A percentile compares a stretch with the other conserved stretches of the same genome.
Evolutionary conservation across 2,329 filamentous ascomycete genomes (phyloP).

Genomic region (Microcyclospora pomicola): DNA sequence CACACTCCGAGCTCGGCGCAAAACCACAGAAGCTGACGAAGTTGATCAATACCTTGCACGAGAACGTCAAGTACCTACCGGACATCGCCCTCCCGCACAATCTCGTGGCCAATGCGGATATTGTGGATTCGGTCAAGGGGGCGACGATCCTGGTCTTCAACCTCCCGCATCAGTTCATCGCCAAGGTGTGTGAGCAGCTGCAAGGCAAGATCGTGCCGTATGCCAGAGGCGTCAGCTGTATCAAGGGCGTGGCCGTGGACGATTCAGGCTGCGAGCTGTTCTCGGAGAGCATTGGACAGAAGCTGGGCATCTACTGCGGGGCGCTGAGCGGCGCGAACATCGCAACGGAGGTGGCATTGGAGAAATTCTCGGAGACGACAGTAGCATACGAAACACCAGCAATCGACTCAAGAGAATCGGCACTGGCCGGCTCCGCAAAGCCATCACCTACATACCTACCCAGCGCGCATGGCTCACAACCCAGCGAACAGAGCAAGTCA

Average conservation of each 20-base stretch:
- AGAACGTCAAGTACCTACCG: conserved; percentile 98
- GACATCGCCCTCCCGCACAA: conserved; percentile 71
- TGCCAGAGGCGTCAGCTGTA: conserved; percentile 88
- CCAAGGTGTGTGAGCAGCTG: conserved; percentile 68
- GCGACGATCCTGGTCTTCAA: conserved; percentile 92
- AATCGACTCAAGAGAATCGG: conserved; percentile 69
- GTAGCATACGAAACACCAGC: conserved; percentile 88
- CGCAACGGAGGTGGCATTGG: conserved; percentile 80
- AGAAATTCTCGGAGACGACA: conserved; percentile 96
- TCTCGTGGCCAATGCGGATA: conserved; percentile 67
- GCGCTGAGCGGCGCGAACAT: conserved; percentile 94
- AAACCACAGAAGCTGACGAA: conserved; percentile 74
- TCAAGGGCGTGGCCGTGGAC: conserved; percentile 88
- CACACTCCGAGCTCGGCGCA: conserved; percentile 41
- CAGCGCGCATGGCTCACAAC: neutral
- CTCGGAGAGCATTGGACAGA: conserved; percentile 84
- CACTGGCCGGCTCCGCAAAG: conserved; percentile 40
- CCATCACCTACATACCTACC: conserved; percentile 28
- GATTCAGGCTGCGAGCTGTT: conserved; percentile 79
- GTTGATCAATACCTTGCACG: conserved; percentile 82
- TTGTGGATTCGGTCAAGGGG: conserved; percentile 65
- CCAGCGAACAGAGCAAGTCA: neutral
- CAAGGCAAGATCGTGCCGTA: conserved; percentile 81
- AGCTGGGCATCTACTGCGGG: conserved; percentile 89
- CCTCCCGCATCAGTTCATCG: conserved; percentile 90